Base-by-base conservation (phyloP, 371 early-diverging fungal species). In the Rhizopus stolonifer region DNA sequence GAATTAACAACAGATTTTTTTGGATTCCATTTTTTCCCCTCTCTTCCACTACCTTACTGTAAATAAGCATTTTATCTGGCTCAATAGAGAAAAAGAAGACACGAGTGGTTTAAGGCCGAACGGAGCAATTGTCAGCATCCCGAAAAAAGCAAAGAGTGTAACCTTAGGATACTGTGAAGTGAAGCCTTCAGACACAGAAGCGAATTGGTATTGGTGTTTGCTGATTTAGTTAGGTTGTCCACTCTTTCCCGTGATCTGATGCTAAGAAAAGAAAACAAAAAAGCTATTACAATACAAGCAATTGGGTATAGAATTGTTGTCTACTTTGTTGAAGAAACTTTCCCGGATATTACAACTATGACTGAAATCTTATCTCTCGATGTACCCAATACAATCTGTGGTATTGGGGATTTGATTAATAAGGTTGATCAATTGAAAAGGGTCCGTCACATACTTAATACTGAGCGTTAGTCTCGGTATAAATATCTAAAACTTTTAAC, bases 401-500 rank as follows among this genome's bases (percentile, higher is more conserved):
- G 8, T 53, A 53, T 53, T 36, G 53, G 17, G 46, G 53, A 45
- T 53, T 53, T 53, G 53, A 36, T 53, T 34, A 45, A 24, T 45
- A 55, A 55, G 43, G 42, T 48, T 15, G 48, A 55, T 48, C 24
- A 48, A 47, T 48, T 55, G 32, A 55, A 55, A 48, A 47, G 25
- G 32, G 55, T 45, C 45, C 7, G 18, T 1, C 46, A 55, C 15
- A 32, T 13, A 55, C 48, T 55, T 47, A 23, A 55, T 40, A 55
- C 55, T 31, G 48, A 48, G 32, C 32, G 40, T 42, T 42, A 40
- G 31, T 40, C 42, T 21, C 48, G 42, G 47, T 39, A 54, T 47
- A 54, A 54, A 47, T 47, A 54, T 22, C 40, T 40, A 54, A 54
- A 47, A 46, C 47, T 47, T 54, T 46, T 46, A 46, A 46, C 47